These are phyloP conservation scores for Amaranthus cruentus DNA, from an alignment of 148 eudicot species.

Conservation along the genomic window DNA sequence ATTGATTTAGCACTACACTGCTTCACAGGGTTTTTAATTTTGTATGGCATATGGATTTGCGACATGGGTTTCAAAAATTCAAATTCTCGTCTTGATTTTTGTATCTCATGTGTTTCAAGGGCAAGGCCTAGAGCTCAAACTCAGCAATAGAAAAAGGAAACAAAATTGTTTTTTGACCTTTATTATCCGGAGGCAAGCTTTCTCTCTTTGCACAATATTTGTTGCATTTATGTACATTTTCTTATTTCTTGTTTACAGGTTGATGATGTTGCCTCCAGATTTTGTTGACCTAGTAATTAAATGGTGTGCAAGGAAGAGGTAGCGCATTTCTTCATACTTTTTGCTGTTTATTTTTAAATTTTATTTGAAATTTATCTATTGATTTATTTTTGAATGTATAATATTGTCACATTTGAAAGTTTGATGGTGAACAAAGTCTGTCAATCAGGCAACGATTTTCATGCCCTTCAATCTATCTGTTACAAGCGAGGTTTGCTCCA, in stretches of 20 bases:
- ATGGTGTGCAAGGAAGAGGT: not conserved
- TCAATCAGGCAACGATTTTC: not conserved
- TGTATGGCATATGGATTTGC: not conserved
- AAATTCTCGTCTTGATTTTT: not conserved
- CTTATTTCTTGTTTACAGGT: not conserved
- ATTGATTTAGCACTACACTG: not conserved
- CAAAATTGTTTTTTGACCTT: no score
- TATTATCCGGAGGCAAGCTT: not conserved
- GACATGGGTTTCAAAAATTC: not conserved
- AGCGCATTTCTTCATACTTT: no score
- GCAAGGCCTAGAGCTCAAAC: not conserved
- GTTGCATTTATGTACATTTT: not conserved
- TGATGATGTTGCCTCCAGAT: not conserved
- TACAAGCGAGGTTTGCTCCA: conserved; percentile 59
- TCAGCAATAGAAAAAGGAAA: no score
- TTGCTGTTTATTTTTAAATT: no score
- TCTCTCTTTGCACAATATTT: not conserved
- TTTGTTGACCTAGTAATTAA: not conserved
- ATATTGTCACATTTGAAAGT: no score
- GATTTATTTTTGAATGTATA: no score
- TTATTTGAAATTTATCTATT: no score
- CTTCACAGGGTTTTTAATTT: not conserved
- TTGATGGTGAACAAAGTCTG: no score
- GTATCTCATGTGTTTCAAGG: no score
- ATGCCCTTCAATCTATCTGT: conserved; percentile 51